Evolutionary conservation across 2,329 filamentous ascomycete species (phyloP).

Genomic region (Daldinia sp.): DNA sequence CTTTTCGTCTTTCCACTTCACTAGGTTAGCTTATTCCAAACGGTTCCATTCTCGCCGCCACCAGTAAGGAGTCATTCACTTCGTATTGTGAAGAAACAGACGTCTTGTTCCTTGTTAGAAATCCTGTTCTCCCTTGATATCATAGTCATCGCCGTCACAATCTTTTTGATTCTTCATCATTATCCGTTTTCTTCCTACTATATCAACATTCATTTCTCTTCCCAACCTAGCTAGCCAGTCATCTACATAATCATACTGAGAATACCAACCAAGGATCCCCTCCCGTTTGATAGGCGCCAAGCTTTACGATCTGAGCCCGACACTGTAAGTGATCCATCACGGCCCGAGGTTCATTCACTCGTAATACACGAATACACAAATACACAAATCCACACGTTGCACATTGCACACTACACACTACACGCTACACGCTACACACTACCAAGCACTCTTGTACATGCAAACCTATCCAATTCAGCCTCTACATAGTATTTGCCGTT

Average conservation of each 20-base stretch:
- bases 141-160: conserved; percentile 5
- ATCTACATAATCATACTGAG: background rate
- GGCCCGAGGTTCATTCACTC: conserved; percentile 28
- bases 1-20: conserved; percentile 25
- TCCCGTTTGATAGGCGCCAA: conserved; percentile 21
- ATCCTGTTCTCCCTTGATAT: conserved; percentile 4
- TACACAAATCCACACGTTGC: background rate
- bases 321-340: conserved; percentile 34
- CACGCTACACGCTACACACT: background rate
- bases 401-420: background rate
- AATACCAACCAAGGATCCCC: conserved; percentile 5
- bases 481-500: conserved; percentile 17
- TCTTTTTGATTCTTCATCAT: no score
- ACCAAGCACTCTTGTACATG: background rate
- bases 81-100: conserved; percentile 3
- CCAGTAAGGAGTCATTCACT: conserved; percentile 31
- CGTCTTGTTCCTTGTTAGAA: conserved; percentile 4
- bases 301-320: conserved; percentile 18
- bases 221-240: conserved; percentile 3
- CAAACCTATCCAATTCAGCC: conserved; percentile 26
- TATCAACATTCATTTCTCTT: background rate
- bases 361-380: background rate
- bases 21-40: conserved; percentile 27
- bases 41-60: conserved; percentile 36
- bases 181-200: conserved; percentile 5